phyloP scores from a whole-genome alignment of 2,329 filamentous ascomycete species.

The Colletotrichum orchidophilum region DNA sequence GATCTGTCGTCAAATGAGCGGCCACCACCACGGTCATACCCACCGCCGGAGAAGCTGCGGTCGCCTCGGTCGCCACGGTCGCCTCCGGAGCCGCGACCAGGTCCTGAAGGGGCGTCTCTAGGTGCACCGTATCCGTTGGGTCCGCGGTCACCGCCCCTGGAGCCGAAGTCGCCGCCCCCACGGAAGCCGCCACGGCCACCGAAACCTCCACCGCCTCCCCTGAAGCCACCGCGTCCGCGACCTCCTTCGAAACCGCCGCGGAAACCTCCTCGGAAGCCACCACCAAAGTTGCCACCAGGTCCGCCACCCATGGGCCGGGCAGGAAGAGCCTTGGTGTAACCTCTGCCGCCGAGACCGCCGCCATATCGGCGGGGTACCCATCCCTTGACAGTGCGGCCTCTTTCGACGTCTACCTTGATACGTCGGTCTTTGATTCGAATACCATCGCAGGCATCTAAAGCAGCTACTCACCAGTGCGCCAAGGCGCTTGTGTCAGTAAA shows the following conservation, averaged over 20 bases:
- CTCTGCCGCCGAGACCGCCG: conserved; percentile 89
- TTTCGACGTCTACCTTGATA: conserved; percentile 95
- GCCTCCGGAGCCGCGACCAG: conserved; percentile 52
- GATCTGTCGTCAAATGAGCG: conserved; percentile 70
- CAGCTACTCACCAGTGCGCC: conserved; percentile 77
- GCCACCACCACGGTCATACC: conserved; percentile 65
- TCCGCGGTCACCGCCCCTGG: conserved; percentile 50
- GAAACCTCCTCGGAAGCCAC: conserved; percentile 61
- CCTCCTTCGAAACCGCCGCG: conserved; percentile 48
- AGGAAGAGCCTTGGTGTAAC: conserved; percentile 86
- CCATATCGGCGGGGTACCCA: conserved; percentile 94
- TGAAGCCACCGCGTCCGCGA: conserved; percentile 48
- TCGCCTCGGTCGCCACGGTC: conserved; percentile 57
- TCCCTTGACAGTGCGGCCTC: conserved; percentile 90
- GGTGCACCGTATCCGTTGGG: conserved; percentile 63
- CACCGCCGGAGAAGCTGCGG: conserved; percentile 55
- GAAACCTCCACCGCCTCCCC: conserved; percentile 58
- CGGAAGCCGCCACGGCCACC: conserved; percentile 65
- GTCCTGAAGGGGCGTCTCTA: conserved; percentile 69
- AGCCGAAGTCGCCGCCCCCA: conserved; percentile 56
- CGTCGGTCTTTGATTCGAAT: conserved; percentile 92
- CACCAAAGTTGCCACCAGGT: conserved; percentile 67
- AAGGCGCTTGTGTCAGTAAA: conserved; percentile 74
- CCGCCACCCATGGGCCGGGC: conserved; percentile 73
- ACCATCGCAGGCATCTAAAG: conserved; percentile 85